These are phyloP conservation scores for Insectozyma bohioensis DNA, from an alignment of 1,139 yeast genomes.

Conservation along the genomic window DNA sequence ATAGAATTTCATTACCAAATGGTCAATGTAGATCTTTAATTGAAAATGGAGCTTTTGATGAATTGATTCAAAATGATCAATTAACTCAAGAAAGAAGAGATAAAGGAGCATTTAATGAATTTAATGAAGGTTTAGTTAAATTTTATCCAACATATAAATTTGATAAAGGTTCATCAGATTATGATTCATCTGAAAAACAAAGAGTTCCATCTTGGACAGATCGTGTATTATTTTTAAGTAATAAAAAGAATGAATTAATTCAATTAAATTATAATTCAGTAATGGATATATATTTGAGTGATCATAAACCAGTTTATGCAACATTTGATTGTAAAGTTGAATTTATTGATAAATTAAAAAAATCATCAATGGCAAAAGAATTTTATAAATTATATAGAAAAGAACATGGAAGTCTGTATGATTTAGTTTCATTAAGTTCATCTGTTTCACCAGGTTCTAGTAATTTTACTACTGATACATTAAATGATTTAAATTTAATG, in stretches of 20 bases:
- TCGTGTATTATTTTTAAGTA: slow-evolving; percentile 59
- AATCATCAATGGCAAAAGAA: slow-evolving; percentile 27
- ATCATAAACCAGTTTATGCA: slow-evolving; percentile 90
- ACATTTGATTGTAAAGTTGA: slow-evolving; percentile 65
- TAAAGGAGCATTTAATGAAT: slow-evolving; percentile 71
- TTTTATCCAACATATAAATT: slow-evolving; percentile 93
- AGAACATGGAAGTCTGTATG: slow-evolving; percentile 23
- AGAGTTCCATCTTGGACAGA: slow-evolving; percentile 98
- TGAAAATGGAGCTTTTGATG: slow-evolving; percentile 42
- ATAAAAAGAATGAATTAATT: slow-evolving; percentile 48
- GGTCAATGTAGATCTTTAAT: slow-evolving; percentile 70
- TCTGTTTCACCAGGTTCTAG: slow-evolving; percentile 9
- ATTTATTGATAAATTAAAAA: slow-evolving; percentile 51
- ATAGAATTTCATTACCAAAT: slow-evolving; percentile 72
- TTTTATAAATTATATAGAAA: slow-evolving; percentile 33
- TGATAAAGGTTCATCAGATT: slow-evolving; percentile 80
- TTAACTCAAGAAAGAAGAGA: slow-evolving; percentile 74
- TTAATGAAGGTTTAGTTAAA: slow-evolving; percentile 72
- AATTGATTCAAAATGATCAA: slow-evolving; percentile 75
- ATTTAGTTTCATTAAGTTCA: slow-evolving; percentile 10
- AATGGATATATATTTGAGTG: slow-evolving; percentile 64
- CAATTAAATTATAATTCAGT: slow-evolving; percentile 63
- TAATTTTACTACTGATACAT: slow-evolving; percentile 27
- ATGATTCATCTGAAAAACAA: slow-evolving; percentile 89
- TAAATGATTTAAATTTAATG: slow-evolving; percentile 38